Conservation (phyloP, 2,329 filamentous ascomycete species). For the Hymenoscyphus albidus region DNA sequence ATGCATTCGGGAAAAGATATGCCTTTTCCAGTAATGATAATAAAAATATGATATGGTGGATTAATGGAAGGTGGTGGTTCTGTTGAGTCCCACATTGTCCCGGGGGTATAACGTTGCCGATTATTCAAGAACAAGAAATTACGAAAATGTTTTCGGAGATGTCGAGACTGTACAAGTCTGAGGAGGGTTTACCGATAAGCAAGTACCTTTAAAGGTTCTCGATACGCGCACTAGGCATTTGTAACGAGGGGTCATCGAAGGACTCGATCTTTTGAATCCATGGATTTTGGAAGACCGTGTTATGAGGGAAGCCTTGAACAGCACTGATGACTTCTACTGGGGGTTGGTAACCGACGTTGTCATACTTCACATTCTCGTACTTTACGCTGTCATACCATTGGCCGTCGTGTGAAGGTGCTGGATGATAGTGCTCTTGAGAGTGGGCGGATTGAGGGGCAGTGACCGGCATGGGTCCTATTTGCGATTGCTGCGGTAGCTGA, state of each 20-base stretch:
- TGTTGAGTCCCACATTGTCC: slow-evolving; percentile 24
- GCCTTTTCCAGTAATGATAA: slow-evolving; percentile 1
- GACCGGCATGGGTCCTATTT: slow-evolving; percentile 28
- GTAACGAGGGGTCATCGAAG: slow-evolving; percentile 54
- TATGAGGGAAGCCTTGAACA: slow-evolving; percentile 48
- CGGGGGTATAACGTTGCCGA: slow-evolving; percentile 25
- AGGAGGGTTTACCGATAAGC: slow-evolving; percentile 5
- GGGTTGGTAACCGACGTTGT: slow-evolving; percentile 47
- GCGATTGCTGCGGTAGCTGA: slow-evolving; percentile 31
- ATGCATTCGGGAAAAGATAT: neutral
- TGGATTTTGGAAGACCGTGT: slow-evolving; percentile 48
- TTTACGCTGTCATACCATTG: slow-evolving; percentile 48
- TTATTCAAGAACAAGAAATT: slow-evolving; percentile 27
- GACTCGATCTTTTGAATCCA: slow-evolving; percentile 53
- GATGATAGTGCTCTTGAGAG: slow-evolving; percentile 40
- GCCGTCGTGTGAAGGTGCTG: slow-evolving; percentile 42
- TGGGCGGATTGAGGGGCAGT: slow-evolving; percentile 34
- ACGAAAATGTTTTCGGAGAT: slow-evolving; percentile 11
- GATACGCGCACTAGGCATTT: slow-evolving; percentile 56
- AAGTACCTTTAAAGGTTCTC: slow-evolving; percentile 46
- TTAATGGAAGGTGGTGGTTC: slow-evolving; percentile 22
- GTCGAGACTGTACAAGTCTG: slow-evolving; percentile 1
- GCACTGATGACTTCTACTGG: slow-evolving; percentile 56
- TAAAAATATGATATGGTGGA: slow-evolving; percentile 7
- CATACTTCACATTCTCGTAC: slow-evolving; percentile 41